Evolutionary conservation across 768 basidiomycete species (phyloP).

Genomic region (Lentinula aciculospora): DNA sequence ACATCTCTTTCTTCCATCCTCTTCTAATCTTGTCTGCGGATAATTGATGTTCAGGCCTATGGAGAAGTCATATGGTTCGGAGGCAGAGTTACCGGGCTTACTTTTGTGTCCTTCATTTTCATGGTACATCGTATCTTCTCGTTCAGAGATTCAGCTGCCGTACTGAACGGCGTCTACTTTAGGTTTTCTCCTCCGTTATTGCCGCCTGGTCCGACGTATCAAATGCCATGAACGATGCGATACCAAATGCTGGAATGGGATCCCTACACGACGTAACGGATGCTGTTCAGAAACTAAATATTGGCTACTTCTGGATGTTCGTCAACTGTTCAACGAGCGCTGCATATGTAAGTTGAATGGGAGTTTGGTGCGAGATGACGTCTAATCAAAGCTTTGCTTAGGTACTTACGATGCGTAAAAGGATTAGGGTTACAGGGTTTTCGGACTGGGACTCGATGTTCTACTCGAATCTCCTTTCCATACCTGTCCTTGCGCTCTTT

Average conservation of each 20-base stretch:
- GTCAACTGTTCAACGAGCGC: slow-evolving; percentile 88
- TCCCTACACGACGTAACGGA: slow-evolving; percentile 35
- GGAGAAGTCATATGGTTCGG: slow-evolving; percentile 98
- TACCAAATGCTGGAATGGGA: slow-evolving; percentile 28
- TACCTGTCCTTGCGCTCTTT: slow-evolving; percentile 80
- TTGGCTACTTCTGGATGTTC: slow-evolving; percentile 96
- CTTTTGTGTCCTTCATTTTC: slow-evolving; percentile 83
- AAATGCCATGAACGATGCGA: slow-evolving; percentile 30
- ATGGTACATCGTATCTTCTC: slow-evolving; percentile 55
- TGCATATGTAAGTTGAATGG: slow-evolving; percentile 61
- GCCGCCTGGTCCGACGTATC: slow-evolving; percentile 95
- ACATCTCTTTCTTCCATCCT: neutral
- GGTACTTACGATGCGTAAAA: slow-evolving; percentile 95
- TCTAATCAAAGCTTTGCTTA: slow-evolving; percentile 20
- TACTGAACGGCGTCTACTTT: neutral
- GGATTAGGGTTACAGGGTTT: slow-evolving; percentile 92
- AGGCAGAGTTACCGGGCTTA: slow-evolving; percentile 80
- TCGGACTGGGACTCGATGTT: slow-evolving; percentile 99
- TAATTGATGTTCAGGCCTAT: slow-evolving; percentile 64
- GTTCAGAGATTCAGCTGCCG: neutral
- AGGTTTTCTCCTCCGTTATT: slow-evolving; percentile 91
- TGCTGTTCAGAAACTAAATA: slow-evolving; percentile 49
- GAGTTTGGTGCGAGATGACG: neutral
- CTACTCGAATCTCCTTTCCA: slow-evolving; percentile 95
- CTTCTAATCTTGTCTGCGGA: neutral